Conservation (phyloP, 2,329 filamentous ascomycete genomes). For the Periconia macrospinosa region DNA sequence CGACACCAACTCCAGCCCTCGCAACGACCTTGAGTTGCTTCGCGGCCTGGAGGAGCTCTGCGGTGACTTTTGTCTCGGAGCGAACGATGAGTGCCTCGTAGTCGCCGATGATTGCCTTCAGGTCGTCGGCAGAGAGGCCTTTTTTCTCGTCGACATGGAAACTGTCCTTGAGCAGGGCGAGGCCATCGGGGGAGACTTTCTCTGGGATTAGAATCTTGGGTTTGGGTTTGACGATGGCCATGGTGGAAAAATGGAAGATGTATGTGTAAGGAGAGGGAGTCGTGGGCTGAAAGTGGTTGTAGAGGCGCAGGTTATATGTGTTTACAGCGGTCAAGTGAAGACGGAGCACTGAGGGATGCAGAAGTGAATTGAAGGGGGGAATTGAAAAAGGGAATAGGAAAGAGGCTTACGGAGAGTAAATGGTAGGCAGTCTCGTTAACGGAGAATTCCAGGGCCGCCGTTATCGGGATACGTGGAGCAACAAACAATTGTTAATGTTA, state of each 20-base stretch:
- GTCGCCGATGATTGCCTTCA: conserved; percentile 66
- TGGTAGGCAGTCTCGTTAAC: background rate
- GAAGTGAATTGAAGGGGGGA: too few species aligned
- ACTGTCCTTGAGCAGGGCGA: conserved; percentile 66
- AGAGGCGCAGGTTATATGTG: too few species aligned
- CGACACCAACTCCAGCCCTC: conserved; percentile 75
- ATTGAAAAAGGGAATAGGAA: too few species aligned
- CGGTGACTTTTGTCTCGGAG: conserved; percentile 79
- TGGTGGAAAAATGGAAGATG: conserved; percentile 9
- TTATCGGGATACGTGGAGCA: too few species aligned
- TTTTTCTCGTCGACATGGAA: conserved; percentile 72
- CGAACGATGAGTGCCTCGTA: conserved; percentile 80
- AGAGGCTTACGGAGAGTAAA: too few species aligned
- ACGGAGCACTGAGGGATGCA: too few species aligned
- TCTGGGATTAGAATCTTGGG: conserved; percentile 72
- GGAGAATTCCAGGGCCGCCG: background rate
- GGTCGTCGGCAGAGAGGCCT: conserved; percentile 63
- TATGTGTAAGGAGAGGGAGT: background rate
- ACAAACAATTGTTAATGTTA: background rate
- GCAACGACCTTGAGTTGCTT: conserved; percentile 76
- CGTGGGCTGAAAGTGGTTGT: background rate
- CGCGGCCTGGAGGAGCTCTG: conserved; percentile 65
- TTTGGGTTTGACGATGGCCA: conserved; percentile 35
- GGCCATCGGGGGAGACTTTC: conserved; percentile 77
- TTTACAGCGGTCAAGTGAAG: too few species aligned